Conservation (phyloP, 192 early-diverging fungal genomes). For the Dispira simplex region DNA sequence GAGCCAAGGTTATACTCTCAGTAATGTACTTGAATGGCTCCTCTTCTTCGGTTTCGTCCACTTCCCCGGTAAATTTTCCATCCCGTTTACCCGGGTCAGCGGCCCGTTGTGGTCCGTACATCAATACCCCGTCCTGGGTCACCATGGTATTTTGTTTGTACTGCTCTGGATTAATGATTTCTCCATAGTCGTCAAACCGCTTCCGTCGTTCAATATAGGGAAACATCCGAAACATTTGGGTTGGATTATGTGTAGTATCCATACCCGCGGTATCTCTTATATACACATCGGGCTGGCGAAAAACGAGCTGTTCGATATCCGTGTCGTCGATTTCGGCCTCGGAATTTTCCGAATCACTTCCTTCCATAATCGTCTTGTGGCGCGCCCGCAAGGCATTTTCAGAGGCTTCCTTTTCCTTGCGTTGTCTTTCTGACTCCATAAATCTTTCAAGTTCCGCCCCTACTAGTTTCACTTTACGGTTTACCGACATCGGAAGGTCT, state of each 20-base stretch:
- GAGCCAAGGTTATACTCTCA: conserved; percentile 32
- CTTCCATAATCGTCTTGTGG: conserved; percentile 58
- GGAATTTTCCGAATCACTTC: conserved; percentile 44
- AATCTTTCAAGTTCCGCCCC: conserved; percentile 70
- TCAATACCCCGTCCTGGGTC: conserved; percentile 9
- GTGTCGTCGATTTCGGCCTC: conserved; percentile 31
- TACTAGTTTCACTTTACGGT: conserved; percentile 59
- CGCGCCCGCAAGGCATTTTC: conserved; percentile 46
- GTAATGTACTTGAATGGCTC: conserved; percentile 67
- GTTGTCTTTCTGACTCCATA: conserved; percentile 40
- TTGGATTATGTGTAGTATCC: conserved; percentile 61
- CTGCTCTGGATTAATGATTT: conserved; percentile 52
- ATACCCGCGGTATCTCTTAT: conserved; percentile 58
- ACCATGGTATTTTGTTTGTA: conserved; percentile 20
- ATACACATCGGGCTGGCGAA: conserved; percentile 64
- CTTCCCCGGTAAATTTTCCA: conserved; percentile 15
- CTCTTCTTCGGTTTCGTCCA: conserved; percentile 18
- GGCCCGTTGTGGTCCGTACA: not conserved
- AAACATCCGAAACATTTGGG: conserved; percentile 74
- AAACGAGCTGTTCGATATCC: conserved; percentile 28
- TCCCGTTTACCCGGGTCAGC: conserved; percentile 12
- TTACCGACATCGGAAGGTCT: conserved; percentile 14
- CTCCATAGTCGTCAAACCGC: conserved; percentile 86
- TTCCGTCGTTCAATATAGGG: conserved; percentile 69
- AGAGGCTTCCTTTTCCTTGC: conserved; percentile 55